Percentiles rank a stretch among this genome's conserved stretches.
Conservation (phyloP, 768 basidiomycete species). For the Tephrocybe sp. region DNA sequence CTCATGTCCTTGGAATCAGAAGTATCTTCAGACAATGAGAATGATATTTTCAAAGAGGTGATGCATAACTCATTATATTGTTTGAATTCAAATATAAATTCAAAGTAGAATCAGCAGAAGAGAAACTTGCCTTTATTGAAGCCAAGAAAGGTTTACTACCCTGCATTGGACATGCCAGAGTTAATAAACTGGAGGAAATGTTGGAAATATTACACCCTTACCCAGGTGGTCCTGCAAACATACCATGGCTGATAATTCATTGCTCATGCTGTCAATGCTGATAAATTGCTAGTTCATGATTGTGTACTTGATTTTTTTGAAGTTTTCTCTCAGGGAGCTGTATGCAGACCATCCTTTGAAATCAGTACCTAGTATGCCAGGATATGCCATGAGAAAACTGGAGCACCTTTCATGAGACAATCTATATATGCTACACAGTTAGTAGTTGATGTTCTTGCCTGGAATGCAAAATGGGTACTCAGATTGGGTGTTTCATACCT, state of each 20-base stretch:
- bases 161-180: background rate
- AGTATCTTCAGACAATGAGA: no score
- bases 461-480: background rate
- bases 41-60: no score
- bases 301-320: background rate
- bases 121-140: background rate
- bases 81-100: no score
- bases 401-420: background rate
- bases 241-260: background rate
- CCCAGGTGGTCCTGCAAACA: slow-evolving; percentile 4
- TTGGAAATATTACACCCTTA: slow-evolving; percentile 3
- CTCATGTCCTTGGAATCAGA: no score
- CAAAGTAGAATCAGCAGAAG: no score
- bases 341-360: background rate
- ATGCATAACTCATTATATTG: no score
- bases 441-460: background rate
- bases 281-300: background rate
- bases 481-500: background rate
- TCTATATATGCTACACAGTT: background rate
- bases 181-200: background rate
- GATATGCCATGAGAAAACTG: background rate
- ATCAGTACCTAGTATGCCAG: background rate
- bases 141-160: background rate
- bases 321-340: background rate
- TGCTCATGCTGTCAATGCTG: background rate